A percentile compares a stretch with the other conserved stretches of the same genome.
These are phyloP conservation scores for Leccinellum albellum DNA, from an alignment of 768 basidiomycete genomes.

Conservation along the genomic window DNA sequence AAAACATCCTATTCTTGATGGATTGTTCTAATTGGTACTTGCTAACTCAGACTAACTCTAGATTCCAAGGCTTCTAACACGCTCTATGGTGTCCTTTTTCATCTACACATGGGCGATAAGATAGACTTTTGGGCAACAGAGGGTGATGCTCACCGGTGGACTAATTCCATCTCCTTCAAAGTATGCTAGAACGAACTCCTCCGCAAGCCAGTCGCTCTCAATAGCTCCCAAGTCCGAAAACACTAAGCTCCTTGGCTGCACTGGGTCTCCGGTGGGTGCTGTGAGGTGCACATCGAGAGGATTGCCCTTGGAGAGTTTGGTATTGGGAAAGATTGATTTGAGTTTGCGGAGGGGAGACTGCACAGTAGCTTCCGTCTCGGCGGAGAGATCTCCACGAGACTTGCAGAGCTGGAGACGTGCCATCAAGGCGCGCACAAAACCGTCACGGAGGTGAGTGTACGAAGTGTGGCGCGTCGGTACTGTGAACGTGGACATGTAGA, in stretches of 20 bases:
- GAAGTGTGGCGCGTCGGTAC: conserved; percentile 80
- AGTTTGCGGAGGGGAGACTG: conserved; percentile 67
- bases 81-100: conserved; percentile 26
- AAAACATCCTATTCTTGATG: no score
- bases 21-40: background rate
- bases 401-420: conserved; percentile 51
- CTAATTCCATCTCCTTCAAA: conserved; percentile 70
- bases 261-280: conserved; percentile 44
- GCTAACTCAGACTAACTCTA: conserved; percentile 4
- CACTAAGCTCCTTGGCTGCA: conserved; percentile 51
- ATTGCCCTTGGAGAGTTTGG: conserved; percentile 60
- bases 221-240: conserved; percentile 72
- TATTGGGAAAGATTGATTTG: conserved; percentile 72
- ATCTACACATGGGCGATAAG: conserved; percentile 19
- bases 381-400: conserved; percentile 49
- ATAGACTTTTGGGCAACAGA: background rate
- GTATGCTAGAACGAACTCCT: conserved; percentile 69
- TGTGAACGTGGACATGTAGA: conserved; percentile 23
- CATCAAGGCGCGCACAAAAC: conserved; percentile 73
- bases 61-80: conserved; percentile 17
- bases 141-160: conserved; percentile 52
- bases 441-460: conserved; percentile 78
- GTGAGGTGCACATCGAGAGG: conserved; percentile 68
- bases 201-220: conserved; percentile 71
- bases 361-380: conserved; percentile 54